Evolutionary conservation across 768 basidiomycete genomes (phyloP).

Genomic region (Leccinum rimulosum): DNA sequence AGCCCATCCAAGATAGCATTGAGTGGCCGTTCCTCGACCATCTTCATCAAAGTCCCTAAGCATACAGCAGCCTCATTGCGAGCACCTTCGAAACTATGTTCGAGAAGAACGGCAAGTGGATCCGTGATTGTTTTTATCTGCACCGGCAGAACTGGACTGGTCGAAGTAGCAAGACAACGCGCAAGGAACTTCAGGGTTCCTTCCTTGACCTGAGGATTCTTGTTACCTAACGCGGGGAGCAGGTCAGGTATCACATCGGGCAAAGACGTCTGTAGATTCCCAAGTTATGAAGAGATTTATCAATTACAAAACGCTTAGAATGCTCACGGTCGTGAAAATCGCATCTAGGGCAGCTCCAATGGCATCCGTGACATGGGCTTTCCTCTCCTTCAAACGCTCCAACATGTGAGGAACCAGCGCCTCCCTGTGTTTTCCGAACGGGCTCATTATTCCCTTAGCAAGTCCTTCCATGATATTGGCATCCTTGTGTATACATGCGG

Average conservation of each 20-base stretch:
- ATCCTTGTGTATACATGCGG: conserved; percentile 79
- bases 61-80: conserved; percentile 87
- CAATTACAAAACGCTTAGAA: conserved; percentile 5
- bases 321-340: conserved; percentile 74
- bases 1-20: conserved; percentile 84
- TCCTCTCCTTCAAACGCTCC: conserved; percentile 92
- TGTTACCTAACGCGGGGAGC: conserved; percentile 71
- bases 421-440: conserved; percentile 76
- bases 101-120: conserved; percentile 67
- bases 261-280: conserved; percentile 59
- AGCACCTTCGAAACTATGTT: conserved; percentile 87
- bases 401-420: conserved; percentile 73
- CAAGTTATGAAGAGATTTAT: not conserved
- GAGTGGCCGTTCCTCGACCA: conserved; percentile 90
- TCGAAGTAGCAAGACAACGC: conserved; percentile 72
- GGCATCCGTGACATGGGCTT: conserved; percentile 84
- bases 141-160: conserved; percentile 61
- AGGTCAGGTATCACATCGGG: conserved; percentile 83
- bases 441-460: conserved; percentile 72
- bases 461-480: conserved; percentile 93
- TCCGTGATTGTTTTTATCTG: conserved; percentile 86
- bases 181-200: conserved; percentile 85
- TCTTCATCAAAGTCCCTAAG: conserved; percentile 91
- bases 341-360: conserved; percentile 89
- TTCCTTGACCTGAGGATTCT: conserved; percentile 97